Evolutionary conservation across 352 stramenopile genomes (phyloP).

Genomic region (Lagenidium sp.): DNA sequence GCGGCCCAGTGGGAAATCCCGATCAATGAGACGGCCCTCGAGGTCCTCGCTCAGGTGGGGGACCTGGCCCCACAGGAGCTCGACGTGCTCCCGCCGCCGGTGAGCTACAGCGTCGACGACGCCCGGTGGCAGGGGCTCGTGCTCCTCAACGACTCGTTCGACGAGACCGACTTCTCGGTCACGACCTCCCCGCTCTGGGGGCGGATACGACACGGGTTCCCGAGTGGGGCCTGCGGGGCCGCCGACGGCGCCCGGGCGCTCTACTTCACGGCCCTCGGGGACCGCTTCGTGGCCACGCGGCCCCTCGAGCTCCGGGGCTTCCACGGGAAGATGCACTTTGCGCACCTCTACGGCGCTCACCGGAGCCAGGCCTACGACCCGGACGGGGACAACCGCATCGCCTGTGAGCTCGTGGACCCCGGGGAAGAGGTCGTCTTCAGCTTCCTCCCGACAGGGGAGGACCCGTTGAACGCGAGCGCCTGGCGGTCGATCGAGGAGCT

Average conservation of each 20-base stretch:
- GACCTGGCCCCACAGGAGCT: conserved; percentile 15
- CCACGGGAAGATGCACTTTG: conserved; percentile 52
- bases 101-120: conserved; percentile 22
- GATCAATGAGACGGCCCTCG: no score
- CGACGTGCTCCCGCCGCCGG: conserved; percentile 24
- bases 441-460: conserved; percentile 21
- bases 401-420: conserved; percentile 39
- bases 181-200: conserved; percentile 35
- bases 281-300: conserved; percentile 36
- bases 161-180: conserved; percentile 10
- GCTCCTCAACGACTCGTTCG: conserved; percentile 55
- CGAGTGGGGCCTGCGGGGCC: conserved; percentile 37
- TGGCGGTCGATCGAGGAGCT: conserved; percentile 35
- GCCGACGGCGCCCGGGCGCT: conserved; percentile 31
- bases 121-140: conserved; percentile 33
- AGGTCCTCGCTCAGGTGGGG: conserved; percentile 5
- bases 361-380: conserved; percentile 33
- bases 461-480: conserved; percentile 26
- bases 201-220: conserved; percentile 39
- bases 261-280: conserved; percentile 53
- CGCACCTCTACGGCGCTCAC: conserved; percentile 46
- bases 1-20: no score
- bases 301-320: conserved; percentile 39
- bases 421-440: conserved; percentile 45
- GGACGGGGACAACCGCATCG: conserved; percentile 41